Conservation (phyloP, 306 rosid genomes). For the Leucaena leucocephala region DNA sequence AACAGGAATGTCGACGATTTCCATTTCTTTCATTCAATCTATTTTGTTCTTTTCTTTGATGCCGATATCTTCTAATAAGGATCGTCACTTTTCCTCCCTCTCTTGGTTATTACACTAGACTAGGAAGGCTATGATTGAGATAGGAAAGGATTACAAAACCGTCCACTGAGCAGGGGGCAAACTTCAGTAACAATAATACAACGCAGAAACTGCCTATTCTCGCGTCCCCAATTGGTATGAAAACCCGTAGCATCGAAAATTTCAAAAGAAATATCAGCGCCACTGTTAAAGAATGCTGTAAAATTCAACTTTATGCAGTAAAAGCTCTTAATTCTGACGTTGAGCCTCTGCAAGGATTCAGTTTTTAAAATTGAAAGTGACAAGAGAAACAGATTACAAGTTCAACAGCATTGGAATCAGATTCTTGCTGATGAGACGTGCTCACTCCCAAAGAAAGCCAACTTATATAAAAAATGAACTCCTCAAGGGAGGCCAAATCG, state of each 20-base stretch:
- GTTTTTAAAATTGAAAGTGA: background rate
- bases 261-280: background rate
- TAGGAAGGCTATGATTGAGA: background rate
- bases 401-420: conserved; percentile 1
- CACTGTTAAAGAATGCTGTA: background rate
- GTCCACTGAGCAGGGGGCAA: background rate
- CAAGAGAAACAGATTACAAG: conserved; percentile 2
- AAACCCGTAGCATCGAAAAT: background rate
- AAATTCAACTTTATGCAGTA: background rate
- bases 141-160: background rate
- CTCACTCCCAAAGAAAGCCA: conserved; percentile 11
- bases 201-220: conserved; percentile 9
- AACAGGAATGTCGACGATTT: background rate
- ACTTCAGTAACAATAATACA: background rate
- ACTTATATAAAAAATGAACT: conserved; percentile 23
- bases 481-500: conserved; percentile 22
- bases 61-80: background rate
- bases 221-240: background rate
- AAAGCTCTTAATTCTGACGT: conserved; percentile 15
- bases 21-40: conserved; percentile 9
- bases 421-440: conserved; percentile 10
- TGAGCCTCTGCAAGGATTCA: conserved; percentile 19
- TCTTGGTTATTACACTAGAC: background rate
- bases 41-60: background rate
- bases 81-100: background rate